Conservation (phyloP, 208 protist species). For the Trypanosoma cruzi region DNA sequence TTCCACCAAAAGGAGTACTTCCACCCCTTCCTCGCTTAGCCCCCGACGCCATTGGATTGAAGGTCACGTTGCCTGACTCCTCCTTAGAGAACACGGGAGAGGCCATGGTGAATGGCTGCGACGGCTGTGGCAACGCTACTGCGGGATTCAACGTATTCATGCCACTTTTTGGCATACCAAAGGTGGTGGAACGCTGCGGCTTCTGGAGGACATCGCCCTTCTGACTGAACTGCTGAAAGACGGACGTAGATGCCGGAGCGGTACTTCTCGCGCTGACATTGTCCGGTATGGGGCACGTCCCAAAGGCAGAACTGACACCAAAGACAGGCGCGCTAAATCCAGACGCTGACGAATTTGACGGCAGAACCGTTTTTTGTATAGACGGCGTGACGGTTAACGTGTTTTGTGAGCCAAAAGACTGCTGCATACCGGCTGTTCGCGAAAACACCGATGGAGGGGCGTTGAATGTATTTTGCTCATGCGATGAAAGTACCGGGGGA, state of each 20-base stretch:
- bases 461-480: no score
- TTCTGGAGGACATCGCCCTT: not conserved
- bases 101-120: not conserved
- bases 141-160: not conserved
- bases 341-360: not conserved
- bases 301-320: not conserved
- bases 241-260: not conserved
- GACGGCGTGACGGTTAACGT: no score
- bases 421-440: no score
- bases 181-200: not conserved
- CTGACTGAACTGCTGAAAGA: not conserved
- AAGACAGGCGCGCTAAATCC: not conserved
- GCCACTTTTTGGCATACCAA: not conserved
- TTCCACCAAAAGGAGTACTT: not conserved
- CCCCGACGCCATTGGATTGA: conserved; percentile 7
- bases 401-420: no score
- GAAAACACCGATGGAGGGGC: no score
- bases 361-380: no score
- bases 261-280: not conserved
- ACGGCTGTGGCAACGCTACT: not conserved
- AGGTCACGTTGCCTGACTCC: not conserved
- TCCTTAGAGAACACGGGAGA: not conserved
- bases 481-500: no score
- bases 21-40: conserved; percentile 7
- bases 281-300: not conserved